phyloP scores from a whole-genome alignment of 148 eudicot genomes.

The Arbutus unedo region DNA sequence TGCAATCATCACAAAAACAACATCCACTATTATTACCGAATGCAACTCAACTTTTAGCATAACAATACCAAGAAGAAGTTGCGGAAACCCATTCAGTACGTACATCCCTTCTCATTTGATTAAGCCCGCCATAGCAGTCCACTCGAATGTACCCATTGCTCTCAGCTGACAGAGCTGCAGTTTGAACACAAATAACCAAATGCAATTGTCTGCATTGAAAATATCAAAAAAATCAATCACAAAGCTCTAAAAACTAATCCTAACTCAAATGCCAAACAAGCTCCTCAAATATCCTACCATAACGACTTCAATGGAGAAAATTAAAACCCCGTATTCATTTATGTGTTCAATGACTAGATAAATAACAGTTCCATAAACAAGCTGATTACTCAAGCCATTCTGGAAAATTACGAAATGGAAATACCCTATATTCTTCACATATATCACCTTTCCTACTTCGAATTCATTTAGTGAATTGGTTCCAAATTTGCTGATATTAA shows the following conservation, averaged over 20 bases:
- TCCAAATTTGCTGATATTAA: not conserved
- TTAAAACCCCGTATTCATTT: not conserved
- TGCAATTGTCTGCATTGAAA: conserved; percentile 84
- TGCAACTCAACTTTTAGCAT: not conserved
- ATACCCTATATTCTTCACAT: not conserved
- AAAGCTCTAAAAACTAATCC: conserved; percentile 1
- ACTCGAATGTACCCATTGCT: conserved; percentile 90
- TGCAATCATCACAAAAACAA: conserved; percentile 32
- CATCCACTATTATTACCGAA: not conserved
- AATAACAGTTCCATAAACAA: not conserved
- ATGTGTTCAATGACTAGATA: not conserved
- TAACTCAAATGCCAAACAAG: not conserved
- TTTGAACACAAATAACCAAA: conserved; percentile 69
- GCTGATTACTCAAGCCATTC: not conserved
- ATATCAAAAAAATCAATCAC: conserved; percentile 18
- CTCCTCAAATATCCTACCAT: not conserved
- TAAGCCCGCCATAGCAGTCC: conserved; percentile 99
- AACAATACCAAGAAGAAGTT: not conserved
- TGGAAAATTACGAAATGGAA: conserved; percentile 3
- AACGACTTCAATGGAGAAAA: not conserved
- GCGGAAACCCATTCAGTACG: conserved; percentile 22
- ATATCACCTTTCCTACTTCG: not conserved
- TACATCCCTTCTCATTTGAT: conserved; percentile 97
- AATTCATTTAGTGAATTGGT: not conserved
- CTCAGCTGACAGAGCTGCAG: conserved; percentile 84